Percentiles rank a stretch among this genome's conserved stretches.
phyloP scores from a whole-genome alignment of 2,329 filamentous ascomycete species.

The Penicillium verrucosum region DNA sequence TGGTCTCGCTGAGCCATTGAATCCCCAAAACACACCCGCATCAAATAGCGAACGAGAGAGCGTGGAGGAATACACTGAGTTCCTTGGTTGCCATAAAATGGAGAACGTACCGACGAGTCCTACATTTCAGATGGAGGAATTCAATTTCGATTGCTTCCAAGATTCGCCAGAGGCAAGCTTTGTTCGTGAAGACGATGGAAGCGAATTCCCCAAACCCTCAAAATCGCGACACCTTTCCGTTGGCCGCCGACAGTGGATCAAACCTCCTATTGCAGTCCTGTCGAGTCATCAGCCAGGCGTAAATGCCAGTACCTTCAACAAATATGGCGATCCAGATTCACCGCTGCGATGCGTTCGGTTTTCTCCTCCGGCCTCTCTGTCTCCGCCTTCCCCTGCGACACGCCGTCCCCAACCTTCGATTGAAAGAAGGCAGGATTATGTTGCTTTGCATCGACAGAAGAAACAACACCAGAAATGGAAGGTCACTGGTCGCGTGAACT shows the following conservation, averaged over 20 bases:
- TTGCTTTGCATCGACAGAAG: conserved; percentile 11
- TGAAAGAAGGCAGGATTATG: conserved; percentile 16
- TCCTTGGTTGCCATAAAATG: not conserved
- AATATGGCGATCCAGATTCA: not conserved
- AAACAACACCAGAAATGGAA: conserved; percentile 20
- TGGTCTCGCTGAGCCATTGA: conserved; percentile 11
- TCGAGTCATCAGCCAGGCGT: not conserved
- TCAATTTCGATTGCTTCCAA: conserved; percentile 14
- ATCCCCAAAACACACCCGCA: conserved; percentile 21
- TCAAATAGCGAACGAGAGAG: conserved; percentile 12
- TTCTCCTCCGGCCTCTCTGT: conserved; percentile 2
- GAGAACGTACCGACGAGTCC: conserved; percentile 7
- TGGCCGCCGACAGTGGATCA: not conserved
- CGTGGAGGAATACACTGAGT: not conserved
- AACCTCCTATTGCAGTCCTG: not conserved
- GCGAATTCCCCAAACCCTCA: not conserved
- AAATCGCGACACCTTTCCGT: conserved; percentile 7
- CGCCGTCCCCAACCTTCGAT: conserved; percentile 9
- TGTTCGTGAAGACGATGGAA: not conserved
- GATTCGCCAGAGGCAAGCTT: conserved; percentile 3
- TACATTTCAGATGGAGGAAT: conserved; percentile 2
- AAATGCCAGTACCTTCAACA: not conserved
- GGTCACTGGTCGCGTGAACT: not conserved
- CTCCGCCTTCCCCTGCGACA: not conserved
- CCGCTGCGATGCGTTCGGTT: conserved; percentile 13